Evolutionary conservation across 306 rosid species (phyloP).

Genomic region (Abrus pulchellus): DNA sequence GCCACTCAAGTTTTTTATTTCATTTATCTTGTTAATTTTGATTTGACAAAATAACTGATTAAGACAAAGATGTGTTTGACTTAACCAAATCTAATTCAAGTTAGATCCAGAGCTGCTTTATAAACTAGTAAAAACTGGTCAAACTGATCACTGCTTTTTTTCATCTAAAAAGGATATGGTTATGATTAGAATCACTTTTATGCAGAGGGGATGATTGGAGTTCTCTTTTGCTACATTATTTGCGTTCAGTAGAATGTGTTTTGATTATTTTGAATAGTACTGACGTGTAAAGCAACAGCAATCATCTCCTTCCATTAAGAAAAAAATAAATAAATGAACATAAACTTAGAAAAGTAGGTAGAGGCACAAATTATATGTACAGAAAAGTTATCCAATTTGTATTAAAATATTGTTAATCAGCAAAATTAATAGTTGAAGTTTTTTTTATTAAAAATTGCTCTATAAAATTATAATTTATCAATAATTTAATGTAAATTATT

Average conservation of each 20-base stretch:
- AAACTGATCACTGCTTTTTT: conserved; percentile 21
- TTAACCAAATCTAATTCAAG: conserved; percentile 25
- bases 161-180: neutral
- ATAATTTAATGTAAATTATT: too few species aligned
- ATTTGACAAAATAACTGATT: conserved; percentile 16
- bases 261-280: neutral
- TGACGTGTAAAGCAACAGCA: conserved; percentile 45
- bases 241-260: neutral
- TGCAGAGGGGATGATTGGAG: neutral
- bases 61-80: conserved; percentile 21
- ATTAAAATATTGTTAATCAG: too few species aligned
- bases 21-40: neutral
- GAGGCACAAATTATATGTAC: neutral
- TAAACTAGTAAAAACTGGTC: conserved; percentile 11
- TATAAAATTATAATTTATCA: too few species aligned
- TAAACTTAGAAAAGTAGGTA: neutral
- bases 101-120: conserved; percentile 19
- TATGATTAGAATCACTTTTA: conserved; percentile 36
- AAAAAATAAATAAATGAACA: neutral
- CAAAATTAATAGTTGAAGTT: too few species aligned
- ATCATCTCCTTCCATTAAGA: conserved; percentile 18
- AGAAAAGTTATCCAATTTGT: too few species aligned
- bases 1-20: neutral
- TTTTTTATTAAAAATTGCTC: too few species aligned
- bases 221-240: neutral